Conservation (phyloP, 306 rosid species). For the Cyamopsis tetragonoloba region DNA sequence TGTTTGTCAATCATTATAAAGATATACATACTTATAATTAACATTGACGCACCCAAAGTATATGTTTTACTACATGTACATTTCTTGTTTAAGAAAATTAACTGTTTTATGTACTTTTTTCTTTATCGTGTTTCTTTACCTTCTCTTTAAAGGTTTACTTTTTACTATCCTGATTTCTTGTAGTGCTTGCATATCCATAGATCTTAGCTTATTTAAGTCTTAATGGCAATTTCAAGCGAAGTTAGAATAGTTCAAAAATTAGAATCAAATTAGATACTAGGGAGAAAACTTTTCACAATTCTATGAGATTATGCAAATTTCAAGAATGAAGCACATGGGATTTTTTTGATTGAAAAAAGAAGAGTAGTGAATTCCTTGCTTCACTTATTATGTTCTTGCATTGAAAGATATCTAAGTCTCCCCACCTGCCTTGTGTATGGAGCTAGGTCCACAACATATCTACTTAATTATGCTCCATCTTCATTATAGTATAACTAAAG, state of each 20-base stretch:
- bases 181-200: no score
- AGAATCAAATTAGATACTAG: not conserved
- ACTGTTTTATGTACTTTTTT: not conserved
- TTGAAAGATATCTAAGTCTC: conserved; percentile 30
- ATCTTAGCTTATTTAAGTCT: not conserved
- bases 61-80: not conserved
- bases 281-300: not conserved
- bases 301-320: not conserved
- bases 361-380: not conserved
- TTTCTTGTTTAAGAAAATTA: not conserved
- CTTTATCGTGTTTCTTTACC: not conserved
- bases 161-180: no score
- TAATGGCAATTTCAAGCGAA: not conserved
- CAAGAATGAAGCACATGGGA: not conserved
- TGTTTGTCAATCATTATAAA: conserved; percentile 24
- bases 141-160: no score
- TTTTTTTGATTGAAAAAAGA: not conserved
- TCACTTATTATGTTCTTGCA: conserved; percentile 3
- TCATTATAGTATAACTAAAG: conserved; percentile 12
- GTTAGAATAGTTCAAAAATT: not conserved
- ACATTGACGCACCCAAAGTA: not conserved
- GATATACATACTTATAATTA: not conserved
- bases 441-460: conserved; percentile 8
- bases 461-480: conserved; percentile 4
- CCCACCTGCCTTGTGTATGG: not conserved